Base-by-base conservation (phyloP, 139 green algal species). In the Trebouxia sp. region DNA sequence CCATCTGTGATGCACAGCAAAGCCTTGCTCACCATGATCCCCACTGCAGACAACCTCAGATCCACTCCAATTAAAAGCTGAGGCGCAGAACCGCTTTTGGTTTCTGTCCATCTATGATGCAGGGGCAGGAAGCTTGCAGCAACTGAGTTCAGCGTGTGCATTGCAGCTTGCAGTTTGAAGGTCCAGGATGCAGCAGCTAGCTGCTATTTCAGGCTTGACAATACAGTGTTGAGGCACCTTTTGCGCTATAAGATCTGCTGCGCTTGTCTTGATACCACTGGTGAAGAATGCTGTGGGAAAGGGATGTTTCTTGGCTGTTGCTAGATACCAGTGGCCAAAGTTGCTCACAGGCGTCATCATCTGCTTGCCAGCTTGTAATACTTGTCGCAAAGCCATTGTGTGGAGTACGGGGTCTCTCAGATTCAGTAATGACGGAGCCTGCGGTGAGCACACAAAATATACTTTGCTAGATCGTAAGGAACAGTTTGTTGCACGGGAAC, bases 241-340 rank as follows among this genome's bases (percentile, higher is more conserved):
- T 55, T 98, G 94, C n/a, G 94, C 93, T 74, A 98, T 96, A n/a
- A 94, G 15, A 78, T 98, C 94, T 9, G 94, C 94, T 7, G 87
- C 91, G 20, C 81, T 92, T 5, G 94, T 98, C 77, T 98, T 98
- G 22, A 97, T 42, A 8, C 92, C 90, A 5, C 90, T 95, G 37
- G 92, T 97, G 28, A 96, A 76, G n/a, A 97, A 86, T 3, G 89
- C 94, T 7, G 91, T 93, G 3, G 45, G 45, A 28, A 96, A 85
- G 2, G 93, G 93, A 17, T 85, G 83, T 14, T 78, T 77, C 65
- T 92, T 78, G 0, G 92, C 92, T 1, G 83, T 86, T 3, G 78
- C 50, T 65, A 94, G 92, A 78, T 96, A 96, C 43, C 79, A 85
- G 0, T 24, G 47, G 0, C 79, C 90, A 32, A 85, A 26, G 15